Conservation (phyloP, 257 asterid species). For the Przewalskia tangutica region DNA sequence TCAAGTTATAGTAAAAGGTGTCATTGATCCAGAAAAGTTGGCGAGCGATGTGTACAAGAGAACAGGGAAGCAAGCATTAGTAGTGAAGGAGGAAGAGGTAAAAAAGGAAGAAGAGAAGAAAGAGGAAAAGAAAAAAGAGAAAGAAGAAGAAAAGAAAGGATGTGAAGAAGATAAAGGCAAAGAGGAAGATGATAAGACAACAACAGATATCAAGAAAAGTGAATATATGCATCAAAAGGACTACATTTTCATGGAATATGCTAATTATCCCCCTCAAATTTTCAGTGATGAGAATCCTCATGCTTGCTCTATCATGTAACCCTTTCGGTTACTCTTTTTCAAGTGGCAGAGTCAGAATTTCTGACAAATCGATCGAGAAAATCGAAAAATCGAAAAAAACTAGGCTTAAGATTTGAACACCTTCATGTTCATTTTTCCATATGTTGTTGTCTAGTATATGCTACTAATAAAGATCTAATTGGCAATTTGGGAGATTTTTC, state of each 20-base stretch:
- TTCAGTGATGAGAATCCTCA: constrained; percentile 92
- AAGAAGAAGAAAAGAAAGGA: constrained; percentile 9
- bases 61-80: constrained; percentile 63
- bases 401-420: not conserved
- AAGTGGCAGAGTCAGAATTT: not conserved
- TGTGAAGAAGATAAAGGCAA: constrained; percentile 12
- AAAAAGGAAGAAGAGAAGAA: constrained; percentile 40
- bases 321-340: not conserved
- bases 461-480: not conserved
- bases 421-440: not conserved
- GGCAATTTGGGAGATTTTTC: constrained; percentile 1
- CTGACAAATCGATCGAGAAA: not conserved
- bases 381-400: not conserved
- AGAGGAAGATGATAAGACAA: constrained; percentile 13
- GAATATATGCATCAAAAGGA: constrained; percentile 56
- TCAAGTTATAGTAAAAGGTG: constrained; percentile 56
- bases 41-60: constrained; percentile 59
- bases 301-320: constrained; percentile 73
- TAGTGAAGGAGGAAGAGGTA: constrained; percentile 52
- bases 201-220: constrained; percentile 46
- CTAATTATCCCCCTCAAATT: constrained; percentile 55
- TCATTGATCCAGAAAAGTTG: constrained; percentile 69
- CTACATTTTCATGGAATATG: constrained; percentile 48
- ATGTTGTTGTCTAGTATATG: not conserved
- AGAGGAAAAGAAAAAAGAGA: constrained; percentile 25